These are phyloP conservation scores for Myriosclerotinia scirpicola DNA, from an alignment of 2,329 filamentous ascomycete genomes.

Conservation along the genomic window DNA sequence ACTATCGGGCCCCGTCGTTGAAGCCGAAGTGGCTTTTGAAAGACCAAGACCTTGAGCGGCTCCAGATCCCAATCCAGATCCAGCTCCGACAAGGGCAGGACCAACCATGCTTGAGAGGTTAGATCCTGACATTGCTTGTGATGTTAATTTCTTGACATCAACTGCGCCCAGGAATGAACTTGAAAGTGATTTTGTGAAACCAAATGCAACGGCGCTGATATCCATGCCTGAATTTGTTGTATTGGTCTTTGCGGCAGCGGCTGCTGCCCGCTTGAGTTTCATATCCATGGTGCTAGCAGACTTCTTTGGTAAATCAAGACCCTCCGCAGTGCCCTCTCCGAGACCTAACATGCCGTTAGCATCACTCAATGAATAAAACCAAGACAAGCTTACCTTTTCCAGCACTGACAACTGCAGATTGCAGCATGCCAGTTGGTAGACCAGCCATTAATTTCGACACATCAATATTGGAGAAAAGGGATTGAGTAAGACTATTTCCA, in stretches of 20 bases:
- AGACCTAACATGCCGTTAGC: slow-evolving; percentile 6
- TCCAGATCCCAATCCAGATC: slow-evolving; percentile 15
- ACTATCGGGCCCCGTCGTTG: not conserved
- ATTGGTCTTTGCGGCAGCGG: not conserved
- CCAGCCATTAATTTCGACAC: slow-evolving; percentile 20
- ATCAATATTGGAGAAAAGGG: slow-evolving; percentile 19
- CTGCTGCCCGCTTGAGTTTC: not conserved
- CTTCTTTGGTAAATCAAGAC: slow-evolving; percentile 19
- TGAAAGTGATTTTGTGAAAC: slow-evolving; percentile 22
- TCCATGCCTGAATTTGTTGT: not conserved
- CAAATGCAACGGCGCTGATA: not conserved
- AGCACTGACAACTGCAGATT: slow-evolving; percentile 20
- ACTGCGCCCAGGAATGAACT: slow-evolving; percentile 21
- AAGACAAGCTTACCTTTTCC: slow-evolving; percentile 11
- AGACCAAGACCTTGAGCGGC: slow-evolving; percentile 14
- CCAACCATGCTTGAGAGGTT: slow-evolving; percentile 11
- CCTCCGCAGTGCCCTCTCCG: slow-evolving; percentile 21
- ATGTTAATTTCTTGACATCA: slow-evolving; percentile 12
- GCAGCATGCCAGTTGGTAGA: slow-evolving; percentile 11
- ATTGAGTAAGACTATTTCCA: slow-evolving; percentile 17
- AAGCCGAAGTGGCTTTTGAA: not conserved
- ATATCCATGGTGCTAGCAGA: not conserved
- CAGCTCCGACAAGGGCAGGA: slow-evolving; percentile 10
- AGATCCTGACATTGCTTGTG: slow-evolving; percentile 18
- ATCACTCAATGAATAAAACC: not conserved